Evolutionary conservation across 1,139 yeast genomes (phyloP).

Genomic region (Geotrichum candidum): DNA sequence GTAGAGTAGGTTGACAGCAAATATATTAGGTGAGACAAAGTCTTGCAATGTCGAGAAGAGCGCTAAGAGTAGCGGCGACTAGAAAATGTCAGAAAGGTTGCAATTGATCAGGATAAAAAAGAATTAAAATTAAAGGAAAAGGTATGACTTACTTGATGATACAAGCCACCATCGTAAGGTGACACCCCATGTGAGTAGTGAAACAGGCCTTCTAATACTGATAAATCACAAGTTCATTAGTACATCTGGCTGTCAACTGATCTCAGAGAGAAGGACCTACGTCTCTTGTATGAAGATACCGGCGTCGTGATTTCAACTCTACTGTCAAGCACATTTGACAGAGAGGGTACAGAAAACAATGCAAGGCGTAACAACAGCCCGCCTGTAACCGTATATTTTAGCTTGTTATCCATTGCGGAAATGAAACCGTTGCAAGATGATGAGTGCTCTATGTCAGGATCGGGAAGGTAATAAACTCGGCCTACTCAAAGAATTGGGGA

Average conservation of each 20-base stretch:
- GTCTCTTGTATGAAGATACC: slow-evolving; percentile 54
- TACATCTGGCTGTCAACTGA: neutral
- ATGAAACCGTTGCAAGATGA: neutral
- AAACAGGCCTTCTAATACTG: slow-evolving; percentile 75
- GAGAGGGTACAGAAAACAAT: slow-evolving; percentile 12
- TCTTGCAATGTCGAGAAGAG: slow-evolving; percentile 40
- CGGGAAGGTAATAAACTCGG: neutral
- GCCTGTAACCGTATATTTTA: slow-evolving; percentile 10
- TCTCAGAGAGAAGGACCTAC: slow-evolving; percentile 17
- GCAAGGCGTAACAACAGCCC: slow-evolving; percentile 24
- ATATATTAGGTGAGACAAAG: slow-evolving; percentile 21
- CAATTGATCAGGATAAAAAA: neutral
- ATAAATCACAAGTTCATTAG: slow-evolving; percentile 22
- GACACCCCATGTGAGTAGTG: slow-evolving; percentile 53
- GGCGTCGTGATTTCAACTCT: slow-evolving; percentile 79
- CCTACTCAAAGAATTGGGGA: neutral
- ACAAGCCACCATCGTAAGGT: slow-evolving; percentile 79
- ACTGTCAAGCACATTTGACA: slow-evolving; percentile 39
- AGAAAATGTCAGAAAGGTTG: neutral
- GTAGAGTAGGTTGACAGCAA: slow-evolving; percentile 35
- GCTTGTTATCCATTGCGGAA: slow-evolving; percentile 5
- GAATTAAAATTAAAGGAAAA: no score
- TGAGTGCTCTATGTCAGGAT: neutral
- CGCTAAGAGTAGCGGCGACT: slow-evolving; percentile 58
- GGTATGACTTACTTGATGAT: slow-evolving; percentile 47